Conservation (phyloP, 2,329 filamentous ascomycete genomes). For the Clarireedia monteithiana region DNA sequence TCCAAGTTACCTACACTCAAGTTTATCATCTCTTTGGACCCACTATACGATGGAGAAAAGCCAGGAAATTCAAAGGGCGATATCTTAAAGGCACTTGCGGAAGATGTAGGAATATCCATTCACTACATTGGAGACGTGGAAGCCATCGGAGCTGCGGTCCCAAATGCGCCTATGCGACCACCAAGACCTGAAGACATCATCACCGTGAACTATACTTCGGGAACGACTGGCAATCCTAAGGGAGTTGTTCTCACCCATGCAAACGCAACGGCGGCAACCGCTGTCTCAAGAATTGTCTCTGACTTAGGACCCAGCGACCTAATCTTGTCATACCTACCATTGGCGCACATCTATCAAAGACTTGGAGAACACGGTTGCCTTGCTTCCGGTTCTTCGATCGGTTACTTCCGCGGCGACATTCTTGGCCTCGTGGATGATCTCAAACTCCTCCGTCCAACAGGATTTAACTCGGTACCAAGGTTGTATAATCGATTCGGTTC, state of each 20-base stretch:
- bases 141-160: constrained; percentile 66
- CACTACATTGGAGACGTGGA: constrained; percentile 78
- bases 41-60: constrained; percentile 71
- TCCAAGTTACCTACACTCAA: constrained; percentile 74
- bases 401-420: constrained; percentile 93
- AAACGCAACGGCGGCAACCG: constrained; percentile 68
- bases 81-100: constrained; percentile 68
- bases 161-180: constrained; percentile 54
- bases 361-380: constrained; percentile 71
- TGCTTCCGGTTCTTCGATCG: constrained; percentile 65
- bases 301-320: constrained; percentile 48
- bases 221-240: constrained; percentile 76
- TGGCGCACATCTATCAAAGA: constrained; percentile 91
- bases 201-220: constrained; percentile 88
- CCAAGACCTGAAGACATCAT: constrained; percentile 69
- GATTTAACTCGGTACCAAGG: constrained; percentile 82
- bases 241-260: constrained; percentile 76
- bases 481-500: constrained; percentile 86
- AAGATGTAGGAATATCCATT: constrained; percentile 67
- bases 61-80: constrained; percentile 71
- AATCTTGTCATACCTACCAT: constrained; percentile 78
- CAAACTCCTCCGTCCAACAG: constrained; percentile 75
- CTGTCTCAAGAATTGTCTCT: constrained; percentile 48
- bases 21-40: constrained; percentile 79
- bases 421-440: constrained; percentile 81